These are phyloP conservation scores for Russula earlei DNA, from an alignment of 768 basidiomycete species.

Conservation along the genomic window DNA sequence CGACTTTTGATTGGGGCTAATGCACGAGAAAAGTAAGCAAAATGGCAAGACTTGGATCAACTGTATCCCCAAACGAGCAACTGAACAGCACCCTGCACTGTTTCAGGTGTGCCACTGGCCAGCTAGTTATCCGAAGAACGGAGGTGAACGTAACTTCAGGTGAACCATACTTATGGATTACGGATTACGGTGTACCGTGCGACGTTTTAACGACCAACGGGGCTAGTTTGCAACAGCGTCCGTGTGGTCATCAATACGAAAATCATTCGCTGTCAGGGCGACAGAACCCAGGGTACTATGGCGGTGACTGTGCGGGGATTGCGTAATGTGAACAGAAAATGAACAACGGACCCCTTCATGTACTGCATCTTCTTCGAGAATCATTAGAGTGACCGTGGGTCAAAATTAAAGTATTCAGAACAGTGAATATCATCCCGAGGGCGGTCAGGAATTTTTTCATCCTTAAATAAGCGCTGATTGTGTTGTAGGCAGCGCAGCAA, in stretches of 20 bases:
- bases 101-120: not conserved
- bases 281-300: not conserved
- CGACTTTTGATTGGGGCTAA: not conserved
- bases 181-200: slow-evolving; percentile 4
- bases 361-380: not conserved
- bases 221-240: not conserved
- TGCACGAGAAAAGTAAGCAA: not conserved
- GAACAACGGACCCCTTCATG: not conserved
- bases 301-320: not conserved
- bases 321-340: not conserved
- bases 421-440: too few species aligned
- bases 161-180: not conserved
- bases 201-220: slow-evolving; percentile 3
- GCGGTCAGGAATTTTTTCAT: too few species aligned
- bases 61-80: not conserved
- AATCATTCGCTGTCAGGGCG: slow-evolving; percentile 13
- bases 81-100: not conserved
- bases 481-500: too few species aligned
- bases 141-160: slow-evolving; percentile 4
- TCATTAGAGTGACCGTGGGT: too few species aligned
- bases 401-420: too few species aligned
- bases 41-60: not conserved
- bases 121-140: not conserved
- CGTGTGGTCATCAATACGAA: not conserved
- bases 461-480: too few species aligned